Conservation (phyloP, 306 rosid species). For the Acacia confusa region DNA sequence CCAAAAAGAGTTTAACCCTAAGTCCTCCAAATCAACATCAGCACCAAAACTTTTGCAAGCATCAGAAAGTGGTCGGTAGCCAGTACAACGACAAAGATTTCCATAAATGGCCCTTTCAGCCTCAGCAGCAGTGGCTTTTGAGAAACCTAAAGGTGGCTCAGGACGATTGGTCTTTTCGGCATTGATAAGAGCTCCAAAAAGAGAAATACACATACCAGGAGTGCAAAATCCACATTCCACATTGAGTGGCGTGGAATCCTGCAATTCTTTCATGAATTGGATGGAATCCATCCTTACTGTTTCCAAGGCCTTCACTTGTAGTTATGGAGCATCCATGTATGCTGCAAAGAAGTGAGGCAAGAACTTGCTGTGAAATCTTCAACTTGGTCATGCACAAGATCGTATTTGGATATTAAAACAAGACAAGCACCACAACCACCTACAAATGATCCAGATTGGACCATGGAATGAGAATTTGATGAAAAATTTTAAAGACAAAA, state of each 20-base stretch:
- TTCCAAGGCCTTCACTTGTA: slow-evolving; percentile 89
- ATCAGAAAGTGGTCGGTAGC: slow-evolving; percentile 87
- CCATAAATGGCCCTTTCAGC: slow-evolving; percentile 81
- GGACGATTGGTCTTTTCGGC: slow-evolving; percentile 56
- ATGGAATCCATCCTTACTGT: slow-evolving; percentile 74
- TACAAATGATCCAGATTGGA: slow-evolving; percentile 34
- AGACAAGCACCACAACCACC: slow-evolving; percentile 98
- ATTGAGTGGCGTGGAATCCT: slow-evolving; percentile 90
- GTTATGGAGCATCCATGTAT: slow-evolving; percentile 68
- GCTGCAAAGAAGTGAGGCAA: slow-evolving; percentile 78
- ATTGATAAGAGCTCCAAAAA: slow-evolving; percentile 65
- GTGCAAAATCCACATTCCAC: slow-evolving; percentile 93
- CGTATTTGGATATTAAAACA: slow-evolving; percentile 75
- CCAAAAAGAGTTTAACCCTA: slow-evolving; percentile 85
- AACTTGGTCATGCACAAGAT: slow-evolving; percentile 52
- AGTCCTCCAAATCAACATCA: slow-evolving; percentile 85
- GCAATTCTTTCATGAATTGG: slow-evolving; percentile 76
- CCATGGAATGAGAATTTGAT: slow-evolving; percentile 1
- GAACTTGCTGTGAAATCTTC: slow-evolving; percentile 72
- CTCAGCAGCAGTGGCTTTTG: slow-evolving; percentile 59
- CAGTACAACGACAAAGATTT: slow-evolving; percentile 91
- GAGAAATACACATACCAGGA: slow-evolving; percentile 89
- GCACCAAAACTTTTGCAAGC: slow-evolving; percentile 86
- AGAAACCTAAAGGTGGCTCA: slow-evolving; percentile 65
- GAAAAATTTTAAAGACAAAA: not conserved